Evolutionary conservation across 2,329 filamentous ascomycete genomes (phyloP).

Genomic region (Leptosphaerulina australis): DNA sequence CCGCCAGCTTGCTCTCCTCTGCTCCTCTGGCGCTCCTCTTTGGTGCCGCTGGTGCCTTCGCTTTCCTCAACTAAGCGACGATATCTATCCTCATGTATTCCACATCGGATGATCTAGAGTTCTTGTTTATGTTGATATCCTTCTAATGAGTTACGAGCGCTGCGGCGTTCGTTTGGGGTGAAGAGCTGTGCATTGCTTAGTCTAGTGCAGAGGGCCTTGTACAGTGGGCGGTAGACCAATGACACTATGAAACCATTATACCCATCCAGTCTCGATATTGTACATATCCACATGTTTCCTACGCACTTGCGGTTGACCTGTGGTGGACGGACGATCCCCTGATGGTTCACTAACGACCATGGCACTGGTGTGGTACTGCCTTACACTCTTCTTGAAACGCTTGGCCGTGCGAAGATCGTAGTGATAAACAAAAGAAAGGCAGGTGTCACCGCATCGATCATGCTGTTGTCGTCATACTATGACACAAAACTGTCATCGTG

Average conservation of each 20-base stretch:
- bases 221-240: slow-evolving; percentile 29
- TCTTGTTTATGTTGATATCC: slow-evolving; percentile 20
- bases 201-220: slow-evolving; percentile 35
- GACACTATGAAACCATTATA: slow-evolving; percentile 19
- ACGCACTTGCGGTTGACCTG: neutral
- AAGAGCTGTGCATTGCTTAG: slow-evolving; percentile 32
- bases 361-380: neutral
- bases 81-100: slow-evolving; percentile 22
- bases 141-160: slow-evolving; percentile 25
- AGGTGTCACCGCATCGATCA: slow-evolving; percentile 20
- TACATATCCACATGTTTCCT: neutral
- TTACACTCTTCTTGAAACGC: slow-evolving; percentile 6
- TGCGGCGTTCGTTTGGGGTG: slow-evolving; percentile 12
- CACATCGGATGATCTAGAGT: slow-evolving; percentile 27
- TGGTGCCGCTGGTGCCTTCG: slow-evolving; percentile 50
- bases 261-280: slow-evolving; percentile 2
- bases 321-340: neutral
- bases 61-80: slow-evolving; percentile 47
- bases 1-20: slow-evolving; percentile 46
- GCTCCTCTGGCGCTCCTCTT: slow-evolving; percentile 35
- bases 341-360: neutral
- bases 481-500: slow-evolving; percentile 19
- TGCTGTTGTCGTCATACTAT: slow-evolving; percentile 14
- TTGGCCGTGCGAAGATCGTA: slow-evolving; percentile 1
- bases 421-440: slow-evolving; percentile 8